Base-by-base conservation (phyloP, 805 yeast genomes). In the Candida hungchunana region DNA sequence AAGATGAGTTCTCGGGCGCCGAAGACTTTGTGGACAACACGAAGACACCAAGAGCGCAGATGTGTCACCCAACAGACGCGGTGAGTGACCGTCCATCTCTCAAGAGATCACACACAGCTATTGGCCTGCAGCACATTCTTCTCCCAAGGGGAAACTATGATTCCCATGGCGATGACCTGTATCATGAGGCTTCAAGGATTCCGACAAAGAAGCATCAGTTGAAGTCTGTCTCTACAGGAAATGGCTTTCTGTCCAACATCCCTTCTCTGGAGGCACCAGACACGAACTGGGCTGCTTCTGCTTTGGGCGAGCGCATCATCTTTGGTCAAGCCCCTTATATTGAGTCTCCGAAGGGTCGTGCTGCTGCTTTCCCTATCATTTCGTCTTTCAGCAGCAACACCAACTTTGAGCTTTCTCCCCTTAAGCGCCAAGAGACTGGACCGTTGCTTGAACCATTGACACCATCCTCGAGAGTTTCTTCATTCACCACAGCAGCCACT, bases 341-440 rank as follows among this genome's bases (percentile, higher is more conserved):
- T 18, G 43, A 36, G 21, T 40, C 47, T 5, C 49, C 45, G 26
- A 34, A 36, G n/a, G 27, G 19, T n/a, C 46, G 45, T 15, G 26
- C 42, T 4, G 26, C 48, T 2, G 37, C 42, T 24, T 40, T 46
- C 34, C 49, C 54, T 12, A 36, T 75, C 51, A 74, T 83, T 4
- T 77, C 82, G 17, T 75, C 82, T 10, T 79, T 79, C 57, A 77
- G 81, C 53, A 76, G 82, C 48, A 73, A 68, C 46, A 75, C 82
- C 18, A 79, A 73, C 50, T 69, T 79, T 43, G 85, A 79, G 49
- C 56, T 79, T 15, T 75, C 80, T 17, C 86, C 86, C 7, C 51
- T 76, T 29, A 66, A 75, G 43, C 62, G 71, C 6, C 66, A 67
- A 37, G 81, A 75, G 39, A 73, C 82, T 4, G 85, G 84, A 2